Conservation (phyloP, 768 basidiomycete species). For the Rhizopogon vesiculosus region DNA sequence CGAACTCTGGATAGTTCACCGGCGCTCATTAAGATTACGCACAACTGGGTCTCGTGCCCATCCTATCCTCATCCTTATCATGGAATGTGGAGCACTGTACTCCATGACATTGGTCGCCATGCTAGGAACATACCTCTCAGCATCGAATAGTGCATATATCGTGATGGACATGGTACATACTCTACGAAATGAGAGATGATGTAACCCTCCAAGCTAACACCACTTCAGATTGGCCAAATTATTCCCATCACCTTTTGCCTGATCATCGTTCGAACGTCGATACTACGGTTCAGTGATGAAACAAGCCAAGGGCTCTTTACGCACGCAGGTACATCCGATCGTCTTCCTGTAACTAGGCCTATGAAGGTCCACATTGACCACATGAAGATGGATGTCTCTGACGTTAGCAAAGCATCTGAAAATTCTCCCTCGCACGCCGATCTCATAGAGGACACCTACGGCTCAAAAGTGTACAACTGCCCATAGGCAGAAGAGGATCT, state of each 20-base stretch:
- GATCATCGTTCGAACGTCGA: background rate
- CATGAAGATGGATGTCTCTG: too few relatives aligned
- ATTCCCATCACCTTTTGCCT: slow-evolving; percentile 1
- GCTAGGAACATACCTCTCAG: background rate
- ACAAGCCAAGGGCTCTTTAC: background rate
- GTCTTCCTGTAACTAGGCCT: too few relatives aligned
- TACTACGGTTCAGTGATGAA: background rate
- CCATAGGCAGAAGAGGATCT: too few relatives aligned
- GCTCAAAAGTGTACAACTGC: too few relatives aligned
- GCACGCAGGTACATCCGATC: too few relatives aligned
- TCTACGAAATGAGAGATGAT: background rate
- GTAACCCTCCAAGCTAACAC: background rate
- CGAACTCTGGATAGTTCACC: background rate
- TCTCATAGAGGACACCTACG: too few relatives aligned
- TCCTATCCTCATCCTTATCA: background rate
- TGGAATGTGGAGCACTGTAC: slow-evolving; percentile 2
- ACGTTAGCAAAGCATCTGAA: too few relatives aligned
- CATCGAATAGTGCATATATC: background rate
- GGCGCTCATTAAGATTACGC: background rate
- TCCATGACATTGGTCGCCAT: background rate
- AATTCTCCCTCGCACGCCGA: too few relatives aligned
- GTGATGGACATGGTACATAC: background rate
- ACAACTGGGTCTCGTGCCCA: background rate
- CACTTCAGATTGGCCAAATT: slow-evolving; percentile 2
- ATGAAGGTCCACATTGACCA: too few relatives aligned